Percentiles rank a stretch among this genome's conserved stretches.
These are phyloP conservation scores for Arthrobotrys iridis DNA, from an alignment of 2,329 filamentous ascomycete species.

Conservation along the genomic window DNA sequence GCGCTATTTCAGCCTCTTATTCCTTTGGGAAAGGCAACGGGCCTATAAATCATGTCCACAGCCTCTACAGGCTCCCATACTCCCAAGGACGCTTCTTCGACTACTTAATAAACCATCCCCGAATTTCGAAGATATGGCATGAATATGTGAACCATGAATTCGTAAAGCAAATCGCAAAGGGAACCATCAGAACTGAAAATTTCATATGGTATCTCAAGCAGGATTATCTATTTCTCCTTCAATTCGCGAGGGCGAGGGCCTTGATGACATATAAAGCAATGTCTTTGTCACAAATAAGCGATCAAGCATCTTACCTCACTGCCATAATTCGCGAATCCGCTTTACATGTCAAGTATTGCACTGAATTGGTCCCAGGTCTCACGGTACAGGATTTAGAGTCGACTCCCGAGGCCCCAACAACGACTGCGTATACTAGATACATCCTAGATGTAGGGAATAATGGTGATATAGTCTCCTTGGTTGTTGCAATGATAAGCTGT, in stretches of 20 bases:
- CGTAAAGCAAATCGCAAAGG: constrained; percentile 78
- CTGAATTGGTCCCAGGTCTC: constrained; percentile 74
- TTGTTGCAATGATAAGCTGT: constrained; percentile 85
- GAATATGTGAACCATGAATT: constrained; percentile 84
- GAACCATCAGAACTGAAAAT: constrained; percentile 75
- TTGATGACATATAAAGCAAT: constrained; percentile 86
- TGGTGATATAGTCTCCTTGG: constrained; percentile 86
- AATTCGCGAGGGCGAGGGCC: constrained; percentile 87
- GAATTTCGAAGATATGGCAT: constrained; percentile 79
- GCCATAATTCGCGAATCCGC: constrained; percentile 83
- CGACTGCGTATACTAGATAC: constrained; percentile 83
- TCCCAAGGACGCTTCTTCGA: constrained; percentile 79
- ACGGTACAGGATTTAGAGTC: constrained; percentile 76
- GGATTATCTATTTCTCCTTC: constrained; percentile 90
- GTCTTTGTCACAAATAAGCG: constrained; percentile 73
- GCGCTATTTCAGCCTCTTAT: constrained; percentile 69
- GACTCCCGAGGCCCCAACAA: constrained; percentile 75
- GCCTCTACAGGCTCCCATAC: constrained; percentile 70
- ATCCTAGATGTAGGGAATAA: constrained; percentile 88
- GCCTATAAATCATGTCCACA: constrained; percentile 75
- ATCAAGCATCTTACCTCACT: constrained; percentile 75
- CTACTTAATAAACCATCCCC: constrained; percentile 78
- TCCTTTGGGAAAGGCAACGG: constrained; percentile 70
- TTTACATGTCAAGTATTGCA: constrained; percentile 84
- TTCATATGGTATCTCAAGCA: constrained; percentile 93